Base-by-base conservation (phyloP, 2,329 filamentous ascomycete genomes). In the Colletotrichum ledebouriae region DNA sequence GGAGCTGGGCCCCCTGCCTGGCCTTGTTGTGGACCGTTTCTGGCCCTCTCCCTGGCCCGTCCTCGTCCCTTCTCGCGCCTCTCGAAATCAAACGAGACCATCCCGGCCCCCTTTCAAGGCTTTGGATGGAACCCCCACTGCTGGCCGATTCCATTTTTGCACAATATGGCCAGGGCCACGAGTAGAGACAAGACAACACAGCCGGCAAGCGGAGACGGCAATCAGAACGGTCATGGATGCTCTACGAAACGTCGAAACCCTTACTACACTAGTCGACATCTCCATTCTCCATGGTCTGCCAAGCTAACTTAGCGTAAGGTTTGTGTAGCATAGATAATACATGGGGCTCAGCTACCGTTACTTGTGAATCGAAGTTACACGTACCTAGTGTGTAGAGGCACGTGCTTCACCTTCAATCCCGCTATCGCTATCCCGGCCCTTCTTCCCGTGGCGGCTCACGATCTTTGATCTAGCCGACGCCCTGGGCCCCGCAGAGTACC, bases 391-490 rank as follows among this genome's bases (percentile, higher is more conserved):
- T 33, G 49, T 17, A 52, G 10, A 52, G 50, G 50, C 34, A 46
- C 55, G 55, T 58, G 44, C 17, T 22, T 46, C 20, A 34, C 17
- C 4, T 20, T 39, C 9, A 42, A 58, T 53, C 42, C 41, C 33
- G 34, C 55, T 15, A 20, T 22, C n/a, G n/a, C 44, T 15, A 20
- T 22, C 25, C 39, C 39, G 33, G 49, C 47, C 49, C 46, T 59
- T 52, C 49, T 52, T 53, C 53, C 60, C 60, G 60, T 55, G 47
- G 55, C 65, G 55, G 66, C 61, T 69, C 66, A 65, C 66, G 65
- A 68, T 68, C 65, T 68, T 49, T 68, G 61, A 68, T 68, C 65
- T 68, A 59, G 55, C 65, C 65, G 56, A 65, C 42, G 49, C 59
- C 65, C 59, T 55, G 65, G 49, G 61, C 65, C 61, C 65, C 61